These are phyloP conservation scores for Hypoxylon sp. DNA, from an alignment of 2,329 filamentous ascomycete species.

Conservation along the genomic window DNA sequence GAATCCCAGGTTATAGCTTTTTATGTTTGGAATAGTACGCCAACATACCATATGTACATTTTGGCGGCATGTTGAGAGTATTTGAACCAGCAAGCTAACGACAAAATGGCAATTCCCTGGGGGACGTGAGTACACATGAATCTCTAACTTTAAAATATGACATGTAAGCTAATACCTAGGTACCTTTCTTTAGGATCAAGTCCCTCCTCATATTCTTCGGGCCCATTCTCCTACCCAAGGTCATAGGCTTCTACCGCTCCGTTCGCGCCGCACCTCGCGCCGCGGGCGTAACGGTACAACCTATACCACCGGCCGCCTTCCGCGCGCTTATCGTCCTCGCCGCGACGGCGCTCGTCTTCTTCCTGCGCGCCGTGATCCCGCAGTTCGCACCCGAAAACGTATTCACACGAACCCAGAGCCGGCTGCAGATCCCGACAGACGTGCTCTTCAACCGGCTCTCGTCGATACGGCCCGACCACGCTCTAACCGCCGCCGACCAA, in stretches of 20 bases:
- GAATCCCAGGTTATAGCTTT: slow-evolving; percentile 1
- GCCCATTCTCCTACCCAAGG: slow-evolving; percentile 76
- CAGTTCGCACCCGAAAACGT: slow-evolving; percentile 81
- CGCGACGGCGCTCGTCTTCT: slow-evolving; percentile 61
- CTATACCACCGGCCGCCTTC: slow-evolving; percentile 65
- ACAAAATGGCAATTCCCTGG: slow-evolving; percentile 58
- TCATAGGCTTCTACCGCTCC: slow-evolving; percentile 72
- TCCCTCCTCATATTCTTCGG: slow-evolving; percentile 73
- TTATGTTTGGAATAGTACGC: background rate
- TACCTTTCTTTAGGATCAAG: slow-evolving; percentile 59
- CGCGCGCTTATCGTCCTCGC: slow-evolving; percentile 72
- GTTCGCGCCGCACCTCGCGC: slow-evolving; percentile 57
- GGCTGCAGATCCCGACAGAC: slow-evolving; percentile 86
- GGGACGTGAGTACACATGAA: slow-evolving; percentile 57
- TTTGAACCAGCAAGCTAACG: slow-evolving; percentile 11
- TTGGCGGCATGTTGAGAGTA: slow-evolving; percentile 23
- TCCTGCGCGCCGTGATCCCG: slow-evolving; percentile 74
- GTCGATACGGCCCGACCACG: slow-evolving; percentile 60
- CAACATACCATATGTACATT: slow-evolving; percentile 23
- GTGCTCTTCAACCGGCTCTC: slow-evolving; percentile 83
- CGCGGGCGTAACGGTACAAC: slow-evolving; percentile 63
- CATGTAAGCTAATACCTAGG: slow-evolving; percentile 28
- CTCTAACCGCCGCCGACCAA: slow-evolving; percentile 70
- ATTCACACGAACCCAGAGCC: slow-evolving; percentile 80
- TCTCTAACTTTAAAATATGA: background rate